Evolutionary conservation across 495 filamentous ascomycete genomes (phyloP), one percentile per base, ranked within the genome.

Genomic region (Filosporella fistucella): DNA sequence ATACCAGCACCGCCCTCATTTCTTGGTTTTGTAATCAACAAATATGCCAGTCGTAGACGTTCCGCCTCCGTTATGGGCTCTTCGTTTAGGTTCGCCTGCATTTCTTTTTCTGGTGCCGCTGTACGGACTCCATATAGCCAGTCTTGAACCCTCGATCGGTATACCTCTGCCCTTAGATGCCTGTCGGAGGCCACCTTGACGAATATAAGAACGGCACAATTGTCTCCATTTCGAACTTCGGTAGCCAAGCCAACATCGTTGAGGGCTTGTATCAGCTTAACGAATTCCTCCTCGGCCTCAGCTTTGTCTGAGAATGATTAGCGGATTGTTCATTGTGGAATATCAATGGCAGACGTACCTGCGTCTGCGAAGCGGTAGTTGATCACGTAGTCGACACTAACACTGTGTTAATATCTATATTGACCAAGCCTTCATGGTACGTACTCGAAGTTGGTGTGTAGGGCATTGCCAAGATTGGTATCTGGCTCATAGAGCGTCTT

Each of bases 301-400:
- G 71, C 61, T 51, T 77, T 77, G 52, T 86, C 89, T 89, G 57
- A 52, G 53, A 23, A 25, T 49, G 41, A 43, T 53, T n/a, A 51
- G 40, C 32, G 23, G 9, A 34, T n/a, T n/a, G n/a, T 10, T n/a
- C 12, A 32, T 18, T 26, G 17, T 28, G n/a, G n/a, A 20, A 22
- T 47, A 40, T n/a, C 17, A 44, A 22, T 16, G 16, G 4, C 32
- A 58, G 37, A 9, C 42, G 23, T 63, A 88, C 88, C 75, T 34
- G 70, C 75, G 22, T 74, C 69, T 26, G 76, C 74, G 55, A 95
- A 85, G 41, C 77, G 71, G 65, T 91, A 97, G 46, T 76, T 74
- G 49, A 98, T 82, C 52, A 96, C 91, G 72, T 95, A 98, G 76
- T 98, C 93, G 51, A 96, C 91, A 58, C 85, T 73, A 20, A n/a